Evolutionary conservation across 495 filamentous ascomycete species (phyloP), one percentile per base, ranked within the genome.

Genomic region (Penicillium macrosclerotiorum): DNA sequence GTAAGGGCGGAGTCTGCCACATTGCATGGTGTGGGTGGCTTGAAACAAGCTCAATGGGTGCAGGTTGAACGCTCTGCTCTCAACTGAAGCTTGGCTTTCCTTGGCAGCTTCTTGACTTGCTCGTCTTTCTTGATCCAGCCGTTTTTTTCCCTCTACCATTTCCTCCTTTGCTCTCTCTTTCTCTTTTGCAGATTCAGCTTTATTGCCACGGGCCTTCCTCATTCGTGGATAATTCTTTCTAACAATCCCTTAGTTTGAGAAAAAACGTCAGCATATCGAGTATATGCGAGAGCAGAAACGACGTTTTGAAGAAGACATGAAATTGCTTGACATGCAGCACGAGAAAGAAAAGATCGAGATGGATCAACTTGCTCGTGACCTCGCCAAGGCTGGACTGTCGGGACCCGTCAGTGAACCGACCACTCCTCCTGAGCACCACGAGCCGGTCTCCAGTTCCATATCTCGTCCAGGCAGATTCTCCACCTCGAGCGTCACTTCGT

Each of bases 401-500:
- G 88, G 88, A 26, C 85, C 89, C 45, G 83, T 89, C 64, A 92
- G 90, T 40, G 91, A 97, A 68, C 92, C 92, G 7, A 95, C 93
- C 9, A 98, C 94, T 13, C 93, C 93, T n/a, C 93, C 93, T 14
- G 93, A 97, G 63, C 89, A 90, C 61, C 85, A 81, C 49, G 89
- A 95, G 40, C 76, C 78, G 24, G 83, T 93, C 55, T 79, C 89
- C 37, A 78, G 81, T 52, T 76, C 84, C 33, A 83, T 88, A 47
- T 82, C 86, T 27, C 81, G 88, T 14, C 86, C 86, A 16, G 88
- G 88, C 54, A 80, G 89, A 39, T 92, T 90, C 69, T 93, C 89
- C 13, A 85, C 81, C 17, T 87, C 88, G 5, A 91, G 85, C 60
- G 75, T 95, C 33, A 84, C 81, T 20, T 91, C 89, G 26, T 88